Percentiles rank a stretch among this genome's conserved stretches.
phyloP scores from a whole-genome alignment of 345 rosid species.

The Cardiospermum halicacabum region DNA sequence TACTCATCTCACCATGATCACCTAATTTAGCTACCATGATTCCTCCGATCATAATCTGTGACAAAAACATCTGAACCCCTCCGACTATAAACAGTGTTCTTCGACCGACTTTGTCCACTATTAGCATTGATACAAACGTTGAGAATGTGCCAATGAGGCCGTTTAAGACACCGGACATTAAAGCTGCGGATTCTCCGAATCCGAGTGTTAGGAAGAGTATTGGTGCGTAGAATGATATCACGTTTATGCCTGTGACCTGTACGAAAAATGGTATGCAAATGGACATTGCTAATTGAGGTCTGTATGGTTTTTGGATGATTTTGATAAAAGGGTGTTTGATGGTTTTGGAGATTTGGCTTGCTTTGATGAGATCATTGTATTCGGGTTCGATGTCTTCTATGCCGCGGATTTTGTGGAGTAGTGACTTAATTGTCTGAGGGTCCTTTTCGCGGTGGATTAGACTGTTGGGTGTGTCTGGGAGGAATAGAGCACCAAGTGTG shows the following conservation, averaged over 20 bases:
- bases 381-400: conserved; percentile 28
- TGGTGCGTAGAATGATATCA: conserved; percentile 30
- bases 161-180: conserved; percentile 13
- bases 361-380: conserved; percentile 35
- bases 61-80: conserved; percentile 23
- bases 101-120: conserved; percentile 26
- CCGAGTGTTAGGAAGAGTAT: conserved; percentile 26
- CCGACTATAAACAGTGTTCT: conserved; percentile 18
- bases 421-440: conserved; percentile 17
- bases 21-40: conserved; percentile 24
- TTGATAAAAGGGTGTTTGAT: conserved; percentile 24
- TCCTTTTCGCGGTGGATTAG: conserved; percentile 28
- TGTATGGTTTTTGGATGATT: conserved; percentile 24
- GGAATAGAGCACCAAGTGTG: conserved; percentile 31
- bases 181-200: conserved; percentile 25
- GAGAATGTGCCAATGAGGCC: conserved; percentile 17
- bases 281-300: conserved; percentile 39
- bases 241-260: conserved; percentile 36
- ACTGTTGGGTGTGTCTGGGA: conserved; percentile 46
- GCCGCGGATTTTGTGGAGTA: conserved; percentile 33
- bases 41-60: conserved; percentile 22
- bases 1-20: conserved; percentile 29
- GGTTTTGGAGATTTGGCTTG: conserved; percentile 26
- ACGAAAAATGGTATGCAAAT: conserved; percentile 31
- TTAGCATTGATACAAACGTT: conserved; percentile 28